Evolutionary conservation across 176 grass and related monocot species (phyloP), one percentile per base, ranked within the genome.

Genomic region (Eragrostis curvula): DNA sequence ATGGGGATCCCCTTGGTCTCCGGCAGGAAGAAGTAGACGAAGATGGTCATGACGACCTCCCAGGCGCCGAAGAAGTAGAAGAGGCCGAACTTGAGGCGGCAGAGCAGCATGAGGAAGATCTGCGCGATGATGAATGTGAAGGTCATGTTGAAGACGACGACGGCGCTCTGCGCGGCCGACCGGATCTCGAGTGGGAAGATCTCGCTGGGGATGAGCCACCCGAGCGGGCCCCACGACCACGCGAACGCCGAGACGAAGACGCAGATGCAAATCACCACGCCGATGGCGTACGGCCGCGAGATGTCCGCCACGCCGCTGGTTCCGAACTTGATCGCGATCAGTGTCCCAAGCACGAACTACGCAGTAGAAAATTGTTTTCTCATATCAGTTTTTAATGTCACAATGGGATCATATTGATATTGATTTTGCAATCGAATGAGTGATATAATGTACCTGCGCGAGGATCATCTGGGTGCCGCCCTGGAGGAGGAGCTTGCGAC

Each of bases 141-240:
- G 14, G 36, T 15, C 85, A 87, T 87, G 71, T 87, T 87, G 85
- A 81, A 87, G 2, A 87, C 79, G 0, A 87, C 85, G 28, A 87
- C 85, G n/a, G 58, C 30, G 71, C 93, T 93, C 85, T 96, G 90
- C 16, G 88, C 93, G 41, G 93, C 90, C 11, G 90, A 93, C 12
- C 91, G 50, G 79, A 97, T 97, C 83, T 97, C 94, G 17, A 97
- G 84, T 41, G 94, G 94, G 74, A 97, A 97, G 53, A 97, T 97
- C 85, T 97, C 91, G 68, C 94, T 97, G 1, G 91, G 94, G 9
- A 97, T 89, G 78, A 97, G 68, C 94, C 94, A 97, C 21, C 94
- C 94, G 5, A 97, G 87, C 8, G 94, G 94, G 0, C 94, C 94
- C 94, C 91, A 97, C 2, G 94, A 97, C 94, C 94, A 93, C 3